A percentile compares a stretch with the other conserved stretches of the same genome.
Conservation (phyloP, 352 stramenopile species). For the Globisporangium nodosum region DNA sequence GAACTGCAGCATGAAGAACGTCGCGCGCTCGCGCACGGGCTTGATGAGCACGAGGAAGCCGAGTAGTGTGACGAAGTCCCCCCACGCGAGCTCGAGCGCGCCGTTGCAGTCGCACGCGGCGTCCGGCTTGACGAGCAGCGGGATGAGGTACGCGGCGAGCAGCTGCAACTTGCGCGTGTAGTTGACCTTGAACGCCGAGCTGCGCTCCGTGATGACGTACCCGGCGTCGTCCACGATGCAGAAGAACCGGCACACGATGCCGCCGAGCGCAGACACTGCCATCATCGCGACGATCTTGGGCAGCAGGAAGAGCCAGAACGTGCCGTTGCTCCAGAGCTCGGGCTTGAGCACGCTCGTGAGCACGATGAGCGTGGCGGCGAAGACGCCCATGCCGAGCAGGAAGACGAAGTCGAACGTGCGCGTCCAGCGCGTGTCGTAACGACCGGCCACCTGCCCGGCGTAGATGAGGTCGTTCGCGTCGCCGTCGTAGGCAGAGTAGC, state of each 20-base stretch:
- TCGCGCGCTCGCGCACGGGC: conserved; percentile 69
- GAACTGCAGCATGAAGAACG: conserved; percentile 87
- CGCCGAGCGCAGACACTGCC: conserved; percentile 66
- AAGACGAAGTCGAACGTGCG: conserved; percentile 84
- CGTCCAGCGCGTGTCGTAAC: conserved; percentile 82
- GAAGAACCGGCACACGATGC: conserved; percentile 77
- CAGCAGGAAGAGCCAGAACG: conserved; percentile 78
- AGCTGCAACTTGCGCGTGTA: conserved; percentile 83
- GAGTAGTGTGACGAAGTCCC: conserved; percentile 77
- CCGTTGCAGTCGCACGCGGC: conserved; percentile 43
- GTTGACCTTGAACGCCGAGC: conserved; percentile 84
- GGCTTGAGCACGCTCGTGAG: conserved; percentile 57
- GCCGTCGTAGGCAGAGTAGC: conserved; percentile 64
- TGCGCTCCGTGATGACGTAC: conserved; percentile 82
- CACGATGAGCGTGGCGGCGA: conserved; percentile 33
- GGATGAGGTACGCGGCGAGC: conserved; percentile 75
- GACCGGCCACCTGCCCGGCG: conserved; percentile 64
- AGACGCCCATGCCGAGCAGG: conserved; percentile 54
- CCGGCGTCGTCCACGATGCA: conserved; percentile 76
- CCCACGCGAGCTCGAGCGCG: conserved; percentile 64
- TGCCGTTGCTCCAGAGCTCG: conserved; percentile 52
- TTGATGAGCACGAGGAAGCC: conserved; percentile 84
- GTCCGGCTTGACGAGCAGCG: conserved; percentile 66
- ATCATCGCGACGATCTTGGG: conserved; percentile 83
- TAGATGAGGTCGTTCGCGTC: conserved; percentile 84